Evolutionary conservation across 768 basidiomycete genomes (phyloP).

Genomic region (Strobilomyces echinocephalus): DNA sequence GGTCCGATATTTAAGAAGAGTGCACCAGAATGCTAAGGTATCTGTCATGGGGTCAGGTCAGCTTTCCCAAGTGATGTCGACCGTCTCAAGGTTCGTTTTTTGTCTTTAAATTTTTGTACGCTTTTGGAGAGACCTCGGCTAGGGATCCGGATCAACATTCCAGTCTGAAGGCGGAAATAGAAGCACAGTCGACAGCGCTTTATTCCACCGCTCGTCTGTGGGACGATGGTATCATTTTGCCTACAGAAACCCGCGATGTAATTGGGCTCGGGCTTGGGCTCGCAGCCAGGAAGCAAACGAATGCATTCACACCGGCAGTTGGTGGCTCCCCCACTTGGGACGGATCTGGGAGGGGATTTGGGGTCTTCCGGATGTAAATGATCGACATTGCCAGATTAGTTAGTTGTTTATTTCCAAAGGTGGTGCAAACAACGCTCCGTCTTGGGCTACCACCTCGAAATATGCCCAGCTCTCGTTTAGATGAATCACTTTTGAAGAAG

Average conservation of each 20-base stretch:
- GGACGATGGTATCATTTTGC: constrained; percentile 91
- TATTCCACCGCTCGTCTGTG: constrained; percentile 92
- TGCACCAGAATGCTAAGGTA: constrained; percentile 75
- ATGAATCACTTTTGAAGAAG: constrained; percentile 23
- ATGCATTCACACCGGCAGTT: constrained; percentile 7
- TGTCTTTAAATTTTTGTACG: not conserved
- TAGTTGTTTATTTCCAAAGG: constrained; percentile 23
- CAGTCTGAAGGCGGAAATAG: constrained; percentile 75
- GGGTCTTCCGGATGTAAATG: constrained; percentile 83
- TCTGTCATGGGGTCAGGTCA: constrained; percentile 96
- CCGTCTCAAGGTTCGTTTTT: constrained; percentile 67
- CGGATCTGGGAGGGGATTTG: constrained; percentile 67
- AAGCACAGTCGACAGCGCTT: constrained; percentile 78
- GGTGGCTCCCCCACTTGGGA: constrained; percentile 52
- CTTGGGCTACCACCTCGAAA: not conserved
- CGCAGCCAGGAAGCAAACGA: constrained; percentile 45
- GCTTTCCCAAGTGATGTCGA: constrained; percentile 88
- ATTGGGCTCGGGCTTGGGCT: constrained; percentile 85
- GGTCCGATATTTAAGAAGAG: constrained; percentile 5
- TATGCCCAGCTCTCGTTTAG: not conserved
- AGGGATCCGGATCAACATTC: constrained; percentile 80
- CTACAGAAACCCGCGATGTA: constrained; percentile 83
- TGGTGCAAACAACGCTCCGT: constrained; percentile 20
- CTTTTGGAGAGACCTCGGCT: not conserved
- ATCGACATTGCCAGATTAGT: constrained; percentile 22